Evolutionary conservation across 306 rosid species (phyloP), one percentile per base, ranked within the genome.

Genomic region (Alnus rubra): DNA sequence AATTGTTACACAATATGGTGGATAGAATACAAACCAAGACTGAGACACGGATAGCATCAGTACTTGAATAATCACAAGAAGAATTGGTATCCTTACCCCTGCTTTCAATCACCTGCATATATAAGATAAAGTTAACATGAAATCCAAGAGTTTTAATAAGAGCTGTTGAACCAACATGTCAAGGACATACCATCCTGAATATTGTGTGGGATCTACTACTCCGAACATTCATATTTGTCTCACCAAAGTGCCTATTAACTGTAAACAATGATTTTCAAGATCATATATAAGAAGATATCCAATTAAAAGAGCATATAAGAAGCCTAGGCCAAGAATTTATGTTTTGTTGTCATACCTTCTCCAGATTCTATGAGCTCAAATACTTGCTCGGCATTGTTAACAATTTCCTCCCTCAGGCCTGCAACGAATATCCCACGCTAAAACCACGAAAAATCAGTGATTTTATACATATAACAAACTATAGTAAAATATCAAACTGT

Each of bases 121-220:
- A 76, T 37, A 69, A 78, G 81, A 69, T 11, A 44, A 39, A 37
- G 11, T 23, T 58, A 53, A 53, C 18, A 59, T 58, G 12, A 60
- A 50, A 63, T 71, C 63, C 62, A 52, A 67, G 51, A 56, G 37
- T 64, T 10, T 39, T 31, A 9, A 67, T 1, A 11, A 51, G 31
- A 78, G 54, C 56, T 75, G 37, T 2, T 16, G 51, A 67, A 67
- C 50, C 55, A 82, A 59, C 14, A 37, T 19, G 72, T 63, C 47
- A 72, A 67, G 49, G 76, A 77, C 85, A 47, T 75, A 95, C 99
- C 99, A 95, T 93, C 87, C 99, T 88, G 80, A 95, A 95, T 87
- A 95, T 93, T 76, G 97, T 93, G 87, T 95, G 99, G 5, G 99
- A 95, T 76, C 99, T 91, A 81, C 99, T 95, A 85, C 99, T 95